phyloP scores from a whole-genome alignment of 2,329 filamentous ascomycete species.

The Cordyceps farinosa region DNA sequence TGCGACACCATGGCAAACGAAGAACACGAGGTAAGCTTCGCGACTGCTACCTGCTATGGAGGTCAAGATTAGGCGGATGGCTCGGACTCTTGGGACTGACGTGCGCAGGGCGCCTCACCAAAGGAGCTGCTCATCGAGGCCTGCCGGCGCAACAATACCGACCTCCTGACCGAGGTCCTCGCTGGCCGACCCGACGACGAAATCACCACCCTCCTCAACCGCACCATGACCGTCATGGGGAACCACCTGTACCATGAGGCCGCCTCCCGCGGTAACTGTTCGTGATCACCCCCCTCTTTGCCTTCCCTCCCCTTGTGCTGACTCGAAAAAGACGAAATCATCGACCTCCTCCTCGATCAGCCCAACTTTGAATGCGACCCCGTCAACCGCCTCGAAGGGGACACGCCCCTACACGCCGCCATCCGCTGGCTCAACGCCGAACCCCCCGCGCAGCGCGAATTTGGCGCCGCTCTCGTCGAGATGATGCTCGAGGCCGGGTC shows the following conservation, averaged over 20 bases:
- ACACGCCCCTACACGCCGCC: conserved; percentile 76
- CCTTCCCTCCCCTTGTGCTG: background rate
- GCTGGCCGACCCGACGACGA: conserved; percentile 57
- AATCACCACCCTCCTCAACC: conserved; percentile 77
- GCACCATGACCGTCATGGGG: conserved; percentile 78
- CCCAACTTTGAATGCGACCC: conserved; percentile 83
- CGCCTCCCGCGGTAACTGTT: conserved; percentile 80
- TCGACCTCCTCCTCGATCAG: conserved; percentile 80
- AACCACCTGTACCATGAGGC: conserved; percentile 89
- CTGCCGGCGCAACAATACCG: conserved; percentile 87
- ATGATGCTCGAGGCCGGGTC: conserved; percentile 80
- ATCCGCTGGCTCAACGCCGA: conserved; percentile 73
- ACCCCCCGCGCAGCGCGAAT: conserved; percentile 58
- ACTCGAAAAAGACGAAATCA: conserved; percentile 65
- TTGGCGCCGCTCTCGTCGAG: conserved; percentile 64
- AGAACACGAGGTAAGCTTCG: conserved; percentile 34
- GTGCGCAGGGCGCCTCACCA: conserved; percentile 70
- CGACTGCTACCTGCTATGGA: too few species aligned
- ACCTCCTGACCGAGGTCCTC: conserved; percentile 75
- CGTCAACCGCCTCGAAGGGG: conserved; percentile 63
- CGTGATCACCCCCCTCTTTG: conserved; percentile 32
- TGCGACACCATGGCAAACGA: conserved; percentile 29
- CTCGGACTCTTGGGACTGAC: background rate
- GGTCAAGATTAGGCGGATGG: background rate
- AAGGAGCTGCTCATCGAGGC: conserved; percentile 88